phyloP scores from a whole-genome alignment of 2,329 filamentous ascomycete species.

The Colletotrichum sp. region DNA sequence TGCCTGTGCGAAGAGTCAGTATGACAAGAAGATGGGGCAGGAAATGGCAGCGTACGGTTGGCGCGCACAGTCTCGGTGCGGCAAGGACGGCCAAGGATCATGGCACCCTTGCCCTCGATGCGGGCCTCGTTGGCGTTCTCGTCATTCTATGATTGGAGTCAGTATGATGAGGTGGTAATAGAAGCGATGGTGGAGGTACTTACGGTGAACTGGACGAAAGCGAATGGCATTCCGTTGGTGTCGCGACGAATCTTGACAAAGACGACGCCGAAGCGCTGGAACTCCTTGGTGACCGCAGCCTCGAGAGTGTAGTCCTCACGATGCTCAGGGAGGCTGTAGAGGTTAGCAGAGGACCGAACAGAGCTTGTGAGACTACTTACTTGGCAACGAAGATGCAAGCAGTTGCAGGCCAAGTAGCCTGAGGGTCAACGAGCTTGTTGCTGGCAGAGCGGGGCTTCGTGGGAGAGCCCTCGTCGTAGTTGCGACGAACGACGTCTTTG shows the following conservation, averaged over 20 bases:
- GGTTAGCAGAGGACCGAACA: conserved; percentile 10
- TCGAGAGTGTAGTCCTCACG: conserved; percentile 57
- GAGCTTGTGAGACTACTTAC: conserved; percentile 45
- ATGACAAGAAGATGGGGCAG: neutral
- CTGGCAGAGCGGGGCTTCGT: neutral
- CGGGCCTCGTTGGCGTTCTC: conserved; percentile 56
- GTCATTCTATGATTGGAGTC: conserved; percentile 43
- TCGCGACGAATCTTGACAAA: conserved; percentile 71
- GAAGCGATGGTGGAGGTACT: conserved; percentile 28
- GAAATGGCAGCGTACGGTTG: conserved; percentile 50
- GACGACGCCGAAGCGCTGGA: conserved; percentile 59
- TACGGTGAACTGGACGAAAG: conserved; percentile 68
- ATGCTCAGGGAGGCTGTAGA: conserved; percentile 53
- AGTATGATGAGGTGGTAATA: conserved; percentile 17
- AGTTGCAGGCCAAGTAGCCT: conserved; percentile 56
- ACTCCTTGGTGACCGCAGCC: conserved; percentile 55
- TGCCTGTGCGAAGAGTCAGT: conserved; percentile 42
- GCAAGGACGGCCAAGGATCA: conserved; percentile 61
- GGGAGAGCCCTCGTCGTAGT: conserved; percentile 3
- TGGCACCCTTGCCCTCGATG: conserved; percentile 46
- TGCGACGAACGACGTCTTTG: neutral
- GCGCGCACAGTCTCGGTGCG: conserved; percentile 66
- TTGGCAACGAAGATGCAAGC: conserved; percentile 72
- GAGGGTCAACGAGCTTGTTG: conserved; percentile 45
- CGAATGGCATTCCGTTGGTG: conserved; percentile 62